Percentiles rank a stretch among this genome's conserved stretches.
These are phyloP conservation scores for Ambispora gerdemannii DNA, from an alignment of 192 early-diverging fungal genomes.

Conservation along the genomic window DNA sequence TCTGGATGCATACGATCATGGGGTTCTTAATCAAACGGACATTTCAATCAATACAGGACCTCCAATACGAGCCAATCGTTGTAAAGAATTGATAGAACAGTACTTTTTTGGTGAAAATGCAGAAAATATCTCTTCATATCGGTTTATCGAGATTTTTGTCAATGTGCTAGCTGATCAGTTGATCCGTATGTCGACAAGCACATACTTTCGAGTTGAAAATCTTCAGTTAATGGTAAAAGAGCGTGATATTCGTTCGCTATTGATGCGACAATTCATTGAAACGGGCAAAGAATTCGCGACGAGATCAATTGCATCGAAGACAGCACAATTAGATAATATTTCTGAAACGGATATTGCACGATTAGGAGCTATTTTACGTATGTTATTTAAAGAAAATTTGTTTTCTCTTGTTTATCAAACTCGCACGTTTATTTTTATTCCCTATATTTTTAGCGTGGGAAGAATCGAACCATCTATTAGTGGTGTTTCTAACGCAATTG, in stretches of 20 bases:
- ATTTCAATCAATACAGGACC: not conserved
- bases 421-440: not conserved
- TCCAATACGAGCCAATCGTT: not conserved
- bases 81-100: slow-evolving; percentile 15
- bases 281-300: slow-evolving; percentile 9
- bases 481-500: slow-evolving; percentile 14
- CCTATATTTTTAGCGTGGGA: not conserved
- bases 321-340: not conserved
- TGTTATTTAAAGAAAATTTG: not conserved
- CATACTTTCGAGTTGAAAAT: slow-evolving; percentile 28
- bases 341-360: not conserved
- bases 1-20: slow-evolving; percentile 1
- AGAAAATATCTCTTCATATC: slow-evolving; percentile 14
- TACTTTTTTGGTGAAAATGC: slow-evolving; percentile 24
- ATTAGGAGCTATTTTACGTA: not conserved
- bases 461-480: slow-evolving; percentile 23
- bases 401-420: not conserved
- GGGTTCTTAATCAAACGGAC: not conserved
- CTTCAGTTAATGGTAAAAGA: not conserved
- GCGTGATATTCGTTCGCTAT: not conserved
- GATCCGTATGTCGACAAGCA: slow-evolving; percentile 27
- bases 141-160: slow-evolving; percentile 32
- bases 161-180: slow-evolving; percentile 32
- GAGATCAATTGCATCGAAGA: not conserved
- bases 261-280: not conserved